Base-by-base conservation (phyloP, 1,139 yeast species). In the Taphrina pruni region DNA sequence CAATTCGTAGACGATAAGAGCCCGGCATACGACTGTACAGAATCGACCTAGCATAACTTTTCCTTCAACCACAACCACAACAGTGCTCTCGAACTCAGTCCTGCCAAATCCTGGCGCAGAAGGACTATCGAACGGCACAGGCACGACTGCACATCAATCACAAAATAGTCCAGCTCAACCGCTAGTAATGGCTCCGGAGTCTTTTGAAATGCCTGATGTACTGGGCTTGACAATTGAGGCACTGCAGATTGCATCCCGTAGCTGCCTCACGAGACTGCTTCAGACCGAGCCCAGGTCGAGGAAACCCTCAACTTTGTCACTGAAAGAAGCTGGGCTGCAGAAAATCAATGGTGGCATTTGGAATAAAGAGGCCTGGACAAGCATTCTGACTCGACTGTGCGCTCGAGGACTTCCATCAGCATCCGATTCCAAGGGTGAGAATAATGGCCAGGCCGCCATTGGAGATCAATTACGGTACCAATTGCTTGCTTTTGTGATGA, bases 331-430 rank as follows among this genome's bases (percentile, higher is more conserved):
- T 35, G 67, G 69, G 11, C 14, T 70, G 41, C 65, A 62, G 21
- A 67, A 43, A 32, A 38, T 62, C 17, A 39, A 58, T 17, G 68
- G 66, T n/a, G 60, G 65, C 12, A 35, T 43, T 20, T 70, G 71
- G 71, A 68, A 69, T 39, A 66, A 50, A 21, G 68, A 67, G 41
- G 86, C 94, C 0, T 91, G 97, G 97, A 79, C 90, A 20, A 81
- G 87, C 11, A 76, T 93, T n/a, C 80, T 91, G 51, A 85, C 92
- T 0, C 81, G 98, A 74, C 79, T 92, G 64, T 89, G 95, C 0
- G 88, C 97, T 0, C 81, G 97, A 73, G 97, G 97, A 0, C 80
- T 35, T 6, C 21, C 50, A 26, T 32, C 39, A 1, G 45, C 56
- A 6, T 38, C 41, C 14, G 17, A 43, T 6, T 17, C 32, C 80